Evolutionary conservation across 257 asterid genomes (phyloP), one percentile per base, ranked within the genome.

Genomic region (Buddleja alternifolia): DNA sequence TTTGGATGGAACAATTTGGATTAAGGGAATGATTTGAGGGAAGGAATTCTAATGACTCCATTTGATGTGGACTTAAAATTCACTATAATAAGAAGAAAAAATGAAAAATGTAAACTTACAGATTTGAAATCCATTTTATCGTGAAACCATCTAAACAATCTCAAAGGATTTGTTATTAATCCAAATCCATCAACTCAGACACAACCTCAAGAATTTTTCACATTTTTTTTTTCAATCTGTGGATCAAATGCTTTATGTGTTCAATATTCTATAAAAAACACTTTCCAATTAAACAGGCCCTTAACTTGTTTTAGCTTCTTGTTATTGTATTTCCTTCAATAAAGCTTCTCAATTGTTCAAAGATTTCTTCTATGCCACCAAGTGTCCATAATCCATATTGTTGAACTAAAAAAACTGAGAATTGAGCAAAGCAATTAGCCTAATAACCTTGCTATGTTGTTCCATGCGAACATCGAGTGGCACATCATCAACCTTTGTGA

Each of bases 381-480:
- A 56, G 57, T 16, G 36, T 23, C 32, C 42, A 6, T 40, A 24
- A 20, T 23, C 32, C 42, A 6, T 40, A 24, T 14, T 4, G 14
- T 12, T 45, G 7, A 12, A 53, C 24, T 19, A 66, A 73, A 29
- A 41, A 34, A 47, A 47, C 10, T 21, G 20, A 69, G 16, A 16
- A 17, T 9, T 17, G 46, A 59, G 55, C 52, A 55, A 39, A 73
- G 42, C 42, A 58, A 24, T 56, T 47, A 25, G 20, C 8, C 42
- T n/a, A 65, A 21, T 36, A 42, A 90, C 97, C 97, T 90, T 88
- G 84, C 88, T 83, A 75, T 90, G 97, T 71, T 90, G 97, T 75
- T 86, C 94, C 96, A 90, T 88, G 37, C 96, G 94, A 77, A 86
- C 90, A 63, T 83, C 88, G 21, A 90, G 88, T 8, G 97, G 97